phyloP scores from a whole-genome alignment of 2,329 filamentous ascomycete species.

The Colletotrichum spinosum region DNA sequence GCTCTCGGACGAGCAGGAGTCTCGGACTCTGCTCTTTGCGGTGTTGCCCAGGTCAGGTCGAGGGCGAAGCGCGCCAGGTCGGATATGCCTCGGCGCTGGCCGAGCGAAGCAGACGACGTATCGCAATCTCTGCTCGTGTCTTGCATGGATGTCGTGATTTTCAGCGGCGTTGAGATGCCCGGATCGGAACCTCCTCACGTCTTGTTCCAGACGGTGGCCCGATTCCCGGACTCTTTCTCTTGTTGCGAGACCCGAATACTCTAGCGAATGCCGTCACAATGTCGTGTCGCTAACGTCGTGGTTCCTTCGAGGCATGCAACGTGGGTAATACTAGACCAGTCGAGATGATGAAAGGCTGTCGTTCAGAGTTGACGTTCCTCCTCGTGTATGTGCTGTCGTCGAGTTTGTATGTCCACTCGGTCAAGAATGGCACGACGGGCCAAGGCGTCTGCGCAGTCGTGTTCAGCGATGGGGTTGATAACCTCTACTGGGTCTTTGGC shows the following conservation, averaged over 20 bases:
- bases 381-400: too few species aligned
- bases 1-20: conserved; percentile 66
- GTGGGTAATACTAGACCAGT: too few species aligned
- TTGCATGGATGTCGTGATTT: conserved; percentile 64
- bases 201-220: conserved; percentile 31
- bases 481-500: too few species aligned
- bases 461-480: too few species aligned
- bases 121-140: conserved; percentile 58
- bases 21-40: conserved; percentile 63
- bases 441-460: too few species aligned
- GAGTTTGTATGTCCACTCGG: too few species aligned
- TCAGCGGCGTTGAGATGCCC: conserved; percentile 37
- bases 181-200: conserved; percentile 31
- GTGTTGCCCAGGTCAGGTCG: conserved; percentile 64
- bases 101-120: conserved; percentile 60
- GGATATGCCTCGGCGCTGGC: conserved; percentile 69
- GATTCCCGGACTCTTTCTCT: conserved; percentile 29
- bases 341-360: too few species aligned
- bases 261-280: background rate
- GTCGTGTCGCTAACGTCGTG: too few species aligned
- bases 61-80: conserved; percentile 66
- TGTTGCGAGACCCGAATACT: background rate
- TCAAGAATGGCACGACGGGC: too few species aligned
- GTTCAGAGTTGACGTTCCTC: too few species aligned
- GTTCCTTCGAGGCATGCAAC: too few species aligned